Evolutionary conservation across 1,139 yeast genomes (phyloP), one percentile per base, ranked within the genome.

Genomic region (Trichomonascaceae sp.): DNA sequence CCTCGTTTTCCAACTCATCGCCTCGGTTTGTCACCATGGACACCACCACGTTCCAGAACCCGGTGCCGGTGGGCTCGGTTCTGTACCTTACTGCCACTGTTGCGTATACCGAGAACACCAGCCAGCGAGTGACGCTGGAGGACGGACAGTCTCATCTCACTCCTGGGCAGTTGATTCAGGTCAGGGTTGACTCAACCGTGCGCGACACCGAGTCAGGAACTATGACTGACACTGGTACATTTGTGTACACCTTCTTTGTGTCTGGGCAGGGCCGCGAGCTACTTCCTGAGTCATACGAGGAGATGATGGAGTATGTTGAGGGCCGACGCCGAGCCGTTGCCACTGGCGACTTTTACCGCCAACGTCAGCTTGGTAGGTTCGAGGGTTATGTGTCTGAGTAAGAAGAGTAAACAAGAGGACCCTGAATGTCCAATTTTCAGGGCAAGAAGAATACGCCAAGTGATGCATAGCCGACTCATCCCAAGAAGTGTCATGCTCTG

Each of bases 51-150:
- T 85, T 85, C 65, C 76, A 80, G 48, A 80, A 85, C 17, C 96
- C 96, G 1, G 96, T 85, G 4, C 96, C 96, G 1, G 96, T 85
- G 16, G 96, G 96, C 2, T 75, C 89, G 2, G 93, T 85, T 13
- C 62, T 85, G 36, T 76, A 78, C 38, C 73, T 84, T 74, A 69
- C 74, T 35, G 89, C 96, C 0, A 65, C 77, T 6, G 81, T 85
- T 9, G 82, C 81, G 17, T 84, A 85, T 56, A 84, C 95, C 5
- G 53, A 53, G 39, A 53, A 51, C 26, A 46, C 51, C 27, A 43
- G 42, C 15, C 43, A 55, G n/a, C 37, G 31, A 11, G 37, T 40
- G 17, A 28, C 36, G 14, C 9, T 11, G 6, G 33, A 27, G 18
- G 34, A 32, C 20, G 47, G 43, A 31, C 43, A 37, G 17, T 36